A percentile compares a stretch with the other conserved stretches of the same genome.
Evolutionary conservation across 1,139 yeast species (phyloP).

Genomic region (Blastobotrys capitulatus): DNA sequence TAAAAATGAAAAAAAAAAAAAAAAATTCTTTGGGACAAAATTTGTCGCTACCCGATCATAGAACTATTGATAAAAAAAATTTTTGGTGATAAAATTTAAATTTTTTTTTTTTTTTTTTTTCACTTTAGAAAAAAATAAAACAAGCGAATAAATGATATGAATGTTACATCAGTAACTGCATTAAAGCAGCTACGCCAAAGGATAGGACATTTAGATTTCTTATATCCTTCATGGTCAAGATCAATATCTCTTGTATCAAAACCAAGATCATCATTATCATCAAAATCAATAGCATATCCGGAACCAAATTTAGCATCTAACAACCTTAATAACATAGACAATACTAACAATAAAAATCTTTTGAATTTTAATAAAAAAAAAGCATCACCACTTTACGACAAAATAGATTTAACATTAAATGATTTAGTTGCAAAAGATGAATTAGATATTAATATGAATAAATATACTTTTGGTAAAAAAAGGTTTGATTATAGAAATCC

Average conservation of each 20-base stretch:
- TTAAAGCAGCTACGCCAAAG: conserved; percentile 1
- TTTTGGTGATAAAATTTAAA: not conserved
- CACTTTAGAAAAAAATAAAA: not conserved
- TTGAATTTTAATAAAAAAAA: too few species aligned
- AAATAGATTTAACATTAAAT: too few species aligned
- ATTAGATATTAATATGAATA: conserved; percentile 7
- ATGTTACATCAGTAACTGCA: not conserved
- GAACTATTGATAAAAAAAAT: not conserved
- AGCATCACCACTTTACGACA: not conserved
- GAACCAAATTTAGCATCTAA: too few species aligned
- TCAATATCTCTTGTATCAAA: not conserved
- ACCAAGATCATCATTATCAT: not conserved
- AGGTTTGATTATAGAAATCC: not conserved
- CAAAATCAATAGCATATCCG: not conserved
- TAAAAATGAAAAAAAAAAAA: not conserved
- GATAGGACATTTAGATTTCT: conserved; percentile 4
- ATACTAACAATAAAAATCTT: not conserved
- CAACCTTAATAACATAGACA: not conserved
- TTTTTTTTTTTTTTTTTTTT: not conserved
- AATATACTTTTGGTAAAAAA: not conserved
- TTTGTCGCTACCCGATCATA: not conserved
- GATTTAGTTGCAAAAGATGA: conserved; percentile 4
- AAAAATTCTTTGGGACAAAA: not conserved
- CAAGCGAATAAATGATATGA: conserved; percentile 1
- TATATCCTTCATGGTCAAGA: conserved; percentile 1